Base-by-base conservation (phyloP, 176 grass and related monocot species). In the Bolboschoenus planiculmis region DNA sequence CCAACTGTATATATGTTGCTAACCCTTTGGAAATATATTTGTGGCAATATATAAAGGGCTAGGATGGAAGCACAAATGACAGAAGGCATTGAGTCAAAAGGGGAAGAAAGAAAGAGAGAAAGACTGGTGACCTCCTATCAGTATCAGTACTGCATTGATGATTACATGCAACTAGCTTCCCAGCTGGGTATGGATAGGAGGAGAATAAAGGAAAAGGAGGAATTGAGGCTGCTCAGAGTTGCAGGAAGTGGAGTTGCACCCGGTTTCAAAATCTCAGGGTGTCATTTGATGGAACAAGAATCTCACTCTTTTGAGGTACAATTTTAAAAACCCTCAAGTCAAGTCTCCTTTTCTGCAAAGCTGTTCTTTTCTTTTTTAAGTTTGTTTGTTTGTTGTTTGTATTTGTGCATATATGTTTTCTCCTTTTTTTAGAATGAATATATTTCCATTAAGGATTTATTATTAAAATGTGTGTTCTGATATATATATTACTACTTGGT, bases 241-340 rank as follows among this genome's bases (percentile, higher is more conserved):
- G 85, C 87, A 78, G 87, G 27, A 24, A 33, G 50, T 53, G 54
- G 78, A 66, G 74, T 83, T 42, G 48, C 87, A 85, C 86, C 89
- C 79, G 90, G 55, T 82, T 80, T 90, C 80, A 90, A 86, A 77
- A 10, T 87, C 86, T 85, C 89, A 82, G 91, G 68, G 40, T 84
- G 61, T 48, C 43, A 47, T 83, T 79, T 81, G 90, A 61, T 87
- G 59, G 89, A 93, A 91, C 84, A 48, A 75, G 71, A 87, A 99
- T 93, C 88, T 90, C 87, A 80, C 43, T 66, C 86, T 80, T 93
- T 91, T 82, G 87, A 99, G 96, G 96, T 99, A 95, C 85, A 89
- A 71, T 43, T 64, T 57, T 61, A 23, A 61, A 66, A 89, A 78
- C 43, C 37, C 11, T 35, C 26, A 47, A 53, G 29, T 13, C 57